Evolutionary conservation across 1,139 yeast species (phyloP).

Genomic region (Zygosaccharomyces pseudobailii): DNA sequence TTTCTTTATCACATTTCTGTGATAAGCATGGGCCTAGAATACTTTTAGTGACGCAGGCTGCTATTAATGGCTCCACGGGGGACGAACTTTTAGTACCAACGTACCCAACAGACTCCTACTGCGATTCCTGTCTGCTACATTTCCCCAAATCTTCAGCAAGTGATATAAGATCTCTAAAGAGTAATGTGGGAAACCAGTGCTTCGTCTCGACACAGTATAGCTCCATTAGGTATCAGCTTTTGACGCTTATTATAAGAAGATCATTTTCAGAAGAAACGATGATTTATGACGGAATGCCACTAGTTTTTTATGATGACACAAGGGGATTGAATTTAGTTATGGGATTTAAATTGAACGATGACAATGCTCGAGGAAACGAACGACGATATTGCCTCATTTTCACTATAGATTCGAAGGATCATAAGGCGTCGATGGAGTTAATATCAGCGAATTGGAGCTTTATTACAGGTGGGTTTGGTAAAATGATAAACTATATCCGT

Average conservation of each 20-base stretch:
- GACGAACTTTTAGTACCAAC: conserved; percentile 31
- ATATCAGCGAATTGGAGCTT: conserved; percentile 53
- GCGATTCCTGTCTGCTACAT: conserved; percentile 53
- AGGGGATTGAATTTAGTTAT: conserved; percentile 65
- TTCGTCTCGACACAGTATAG: conserved; percentile 63
- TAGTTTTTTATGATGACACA: conserved; percentile 64
- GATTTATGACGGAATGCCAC: conserved; percentile 59
- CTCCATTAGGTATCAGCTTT: conserved; percentile 36
- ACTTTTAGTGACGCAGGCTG: conserved; percentile 63
- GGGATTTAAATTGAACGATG: conserved; percentile 64
- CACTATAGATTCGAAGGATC: conserved; percentile 53
- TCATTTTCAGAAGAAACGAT: conserved; percentile 70
- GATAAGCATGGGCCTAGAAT: conserved; percentile 82
- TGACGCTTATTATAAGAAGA: conserved; percentile 48
- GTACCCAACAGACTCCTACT: conserved; percentile 43
- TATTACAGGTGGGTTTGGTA: conserved; percentile 47
- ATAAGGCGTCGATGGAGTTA: conserved; percentile 34
- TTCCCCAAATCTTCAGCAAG: conserved; percentile 38
- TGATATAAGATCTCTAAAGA: conserved; percentile 22
- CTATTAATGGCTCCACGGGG: conserved; percentile 19
- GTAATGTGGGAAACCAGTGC: conserved; percentile 16
- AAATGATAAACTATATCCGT: conserved; percentile 49
- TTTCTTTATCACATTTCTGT: conserved; percentile 76
- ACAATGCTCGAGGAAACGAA: conserved; percentile 73
- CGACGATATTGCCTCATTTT: conserved; percentile 65